Percentiles rank a stretch among this genome's conserved stretches.
phyloP scores from a whole-genome alignment of 257 asterid species.

The Gentiana dahurica region DNA sequence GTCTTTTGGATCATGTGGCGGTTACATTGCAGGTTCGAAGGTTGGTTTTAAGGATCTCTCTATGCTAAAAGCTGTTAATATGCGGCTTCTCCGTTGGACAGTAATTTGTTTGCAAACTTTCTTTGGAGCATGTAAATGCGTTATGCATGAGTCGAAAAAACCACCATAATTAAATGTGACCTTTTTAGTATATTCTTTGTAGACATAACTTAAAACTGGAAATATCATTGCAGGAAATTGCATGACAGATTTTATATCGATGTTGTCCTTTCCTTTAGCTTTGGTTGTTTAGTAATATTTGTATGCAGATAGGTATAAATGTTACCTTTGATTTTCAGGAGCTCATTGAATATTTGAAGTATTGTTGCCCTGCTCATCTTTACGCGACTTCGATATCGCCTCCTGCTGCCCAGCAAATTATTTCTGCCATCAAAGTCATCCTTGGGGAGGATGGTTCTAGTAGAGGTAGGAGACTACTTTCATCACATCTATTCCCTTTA shows the following conservation, averaged over 20 bases:
- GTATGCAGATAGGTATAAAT: no score
- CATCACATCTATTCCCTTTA: background rate
- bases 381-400: constrained; percentile 96
- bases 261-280: no score
- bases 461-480: constrained; percentile 46
- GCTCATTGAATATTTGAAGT: constrained; percentile 74
- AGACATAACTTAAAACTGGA: no score
- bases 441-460: constrained; percentile 98
- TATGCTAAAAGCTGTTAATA: background rate
- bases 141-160: background rate
- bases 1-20: constrained; percentile 99
- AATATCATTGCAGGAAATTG: no score
- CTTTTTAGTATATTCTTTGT: no score
- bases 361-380: constrained; percentile 90
- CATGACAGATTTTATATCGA: no score
- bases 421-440: constrained; percentile 78
- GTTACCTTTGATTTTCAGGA: constrained; percentile 35
- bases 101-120: background rate
- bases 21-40: constrained; percentile 96
- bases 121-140: background rate
- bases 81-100: background rate
- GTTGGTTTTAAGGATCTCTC: constrained; percentile 28
- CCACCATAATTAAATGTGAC: no score
- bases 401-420: constrained; percentile 92
- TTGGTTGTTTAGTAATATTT: no score